Evolutionary conservation across 805 yeast genomes (phyloP), one percentile per base, ranked within the genome.

Genomic region (Candida montana): DNA sequence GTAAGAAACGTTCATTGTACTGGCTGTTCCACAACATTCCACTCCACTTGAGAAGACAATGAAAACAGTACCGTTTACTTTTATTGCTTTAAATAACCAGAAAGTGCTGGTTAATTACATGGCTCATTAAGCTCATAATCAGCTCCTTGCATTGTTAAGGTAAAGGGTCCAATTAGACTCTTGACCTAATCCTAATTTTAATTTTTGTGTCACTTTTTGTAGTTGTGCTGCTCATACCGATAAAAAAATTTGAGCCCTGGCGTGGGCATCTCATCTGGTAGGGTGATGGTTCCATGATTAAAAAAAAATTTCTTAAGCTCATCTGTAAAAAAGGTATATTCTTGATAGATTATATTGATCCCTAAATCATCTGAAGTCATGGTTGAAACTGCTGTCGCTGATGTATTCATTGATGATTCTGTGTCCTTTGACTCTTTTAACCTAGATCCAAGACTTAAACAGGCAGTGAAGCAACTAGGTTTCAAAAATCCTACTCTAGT

Each of bases 401-500:
- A 74, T 40, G 83, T 82, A 12, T 83, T 82, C 53, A 71, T 85
- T 41, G 95, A 86, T 57, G 85, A 81, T 26, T 71, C 80, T 2
- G 65, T 74, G 12, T 69, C 78, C 7, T 91, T 95, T 72, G 86
- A 83, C 40, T 71, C 83, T 2, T 78, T 91, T 58, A 79, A 79
- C 41, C 69, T 91, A 42, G 99, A 93, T 61, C 74, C 95, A 23
- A 71, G 98, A 48, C 69, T 93, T 34, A 59, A 78, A 31, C 96
- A 91, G 60, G 96, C 97, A 7, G 72, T 91, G 40, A 81, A 81
- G 49, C 79, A 79, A 53, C 64, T 83, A 33, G 95, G 95, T 4
- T 89, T 81, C 67, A 76, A 73, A 40, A 79, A 83, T 57, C 98
- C 99, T 9, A 93, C 98, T 1, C 72, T 88, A 43, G 83, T 93